Conservation (phyloP, 106 monocot species). For the Narthecium ossifragum region DNA sequence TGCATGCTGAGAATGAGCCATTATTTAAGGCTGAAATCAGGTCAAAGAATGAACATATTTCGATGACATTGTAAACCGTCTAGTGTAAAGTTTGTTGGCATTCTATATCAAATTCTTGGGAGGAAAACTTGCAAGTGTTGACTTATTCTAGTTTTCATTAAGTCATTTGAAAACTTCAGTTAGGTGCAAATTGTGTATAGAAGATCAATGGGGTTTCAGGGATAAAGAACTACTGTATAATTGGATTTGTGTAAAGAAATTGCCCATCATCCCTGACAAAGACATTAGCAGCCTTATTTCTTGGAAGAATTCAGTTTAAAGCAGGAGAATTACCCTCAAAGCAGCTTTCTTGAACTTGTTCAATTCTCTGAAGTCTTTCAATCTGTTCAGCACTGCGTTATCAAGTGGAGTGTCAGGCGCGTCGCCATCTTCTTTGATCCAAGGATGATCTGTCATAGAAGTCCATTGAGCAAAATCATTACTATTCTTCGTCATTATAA, state of each 20-base stretch:
- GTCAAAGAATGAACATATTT: no score
- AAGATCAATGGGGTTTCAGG: background rate
- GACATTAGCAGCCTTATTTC: background rate
- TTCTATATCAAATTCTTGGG: no score
- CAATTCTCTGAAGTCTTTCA: constrained; percentile 56
- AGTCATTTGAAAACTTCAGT: background rate
- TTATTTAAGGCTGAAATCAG: background rate
- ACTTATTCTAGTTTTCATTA: background rate
- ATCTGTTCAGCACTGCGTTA: constrained; percentile 34
- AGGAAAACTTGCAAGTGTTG: no score
- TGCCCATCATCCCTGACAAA: background rate
- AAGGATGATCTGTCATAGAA: constrained; percentile 35
- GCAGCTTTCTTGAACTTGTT: constrained; percentile 64
- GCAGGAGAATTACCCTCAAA: constrained; percentile 23
- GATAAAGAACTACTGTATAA: background rate
- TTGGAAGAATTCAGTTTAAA: background rate
- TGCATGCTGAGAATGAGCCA: background rate
- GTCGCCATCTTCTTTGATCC: constrained; percentile 60
- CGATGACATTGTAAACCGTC: no score
- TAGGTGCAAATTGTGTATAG: background rate
- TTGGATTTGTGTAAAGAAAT: background rate
- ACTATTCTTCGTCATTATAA: background rate
- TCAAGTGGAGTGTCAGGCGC: constrained; percentile 56
- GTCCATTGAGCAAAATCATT: background rate
- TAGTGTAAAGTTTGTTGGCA: no score